Conservation (phyloP, 192 early-diverging fungal genomes). For the Gonapodya sp. region DNA sequence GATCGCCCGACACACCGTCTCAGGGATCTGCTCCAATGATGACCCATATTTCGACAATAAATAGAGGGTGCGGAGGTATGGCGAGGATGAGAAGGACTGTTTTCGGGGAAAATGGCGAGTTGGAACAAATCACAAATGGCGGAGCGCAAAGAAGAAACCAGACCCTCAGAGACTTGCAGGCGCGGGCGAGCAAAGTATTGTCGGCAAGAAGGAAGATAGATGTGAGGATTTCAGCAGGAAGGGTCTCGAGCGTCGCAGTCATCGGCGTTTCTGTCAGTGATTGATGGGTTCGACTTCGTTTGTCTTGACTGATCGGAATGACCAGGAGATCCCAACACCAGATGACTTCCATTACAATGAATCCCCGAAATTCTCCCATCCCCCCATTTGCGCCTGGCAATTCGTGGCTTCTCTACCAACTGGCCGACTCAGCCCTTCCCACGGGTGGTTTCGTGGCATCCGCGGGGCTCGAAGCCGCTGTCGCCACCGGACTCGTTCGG, state of each 20-base stretch:
- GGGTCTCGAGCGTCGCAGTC: not conserved
- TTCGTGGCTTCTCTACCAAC: slow-evolving; percentile 72
- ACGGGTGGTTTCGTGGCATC: slow-evolving; percentile 94
- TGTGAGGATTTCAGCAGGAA: not conserved
- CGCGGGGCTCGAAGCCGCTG: slow-evolving; percentile 75
- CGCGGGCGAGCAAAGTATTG: not conserved
- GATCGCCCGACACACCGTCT: not conserved
- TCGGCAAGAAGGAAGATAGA: not conserved
- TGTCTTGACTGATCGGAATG: too few relatives aligned
- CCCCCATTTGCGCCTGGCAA: too few relatives aligned
- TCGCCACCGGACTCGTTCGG: slow-evolving; percentile 55
- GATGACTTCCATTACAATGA: too few relatives aligned
- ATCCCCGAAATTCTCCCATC: too few relatives aligned
- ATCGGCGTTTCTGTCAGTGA: not conserved
- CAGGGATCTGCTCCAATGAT: not conserved
- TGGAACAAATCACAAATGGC: not conserved
- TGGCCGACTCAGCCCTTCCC: slow-evolving; percentile 87
- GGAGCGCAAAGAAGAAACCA: not conserved
- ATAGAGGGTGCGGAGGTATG: not conserved
- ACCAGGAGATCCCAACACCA: too few relatives aligned
- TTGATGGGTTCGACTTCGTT: too few relatives aligned
- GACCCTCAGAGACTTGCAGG: not conserved
- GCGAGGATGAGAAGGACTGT: not conserved
- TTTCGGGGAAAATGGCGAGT: not conserved
- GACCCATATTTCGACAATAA: not conserved